These are phyloP conservation scores for Crithidia mellificae DNA, from an alignment of 208 protist species.

Conservation along the genomic window DNA sequence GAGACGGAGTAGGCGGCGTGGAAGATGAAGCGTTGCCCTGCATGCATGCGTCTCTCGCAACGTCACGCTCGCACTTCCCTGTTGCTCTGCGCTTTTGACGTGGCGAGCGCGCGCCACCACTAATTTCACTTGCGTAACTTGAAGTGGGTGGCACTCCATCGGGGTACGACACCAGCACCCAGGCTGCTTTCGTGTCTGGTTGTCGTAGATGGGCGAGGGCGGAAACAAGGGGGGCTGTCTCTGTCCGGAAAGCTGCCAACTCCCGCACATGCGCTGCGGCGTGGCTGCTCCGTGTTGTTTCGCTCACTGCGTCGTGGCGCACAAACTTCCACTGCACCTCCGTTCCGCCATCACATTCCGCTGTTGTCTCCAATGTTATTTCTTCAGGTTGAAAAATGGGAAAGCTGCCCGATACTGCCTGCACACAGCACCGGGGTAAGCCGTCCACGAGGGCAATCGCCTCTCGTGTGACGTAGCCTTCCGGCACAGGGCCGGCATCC, in stretches of 20 bases:
- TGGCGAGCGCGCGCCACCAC: neutral
- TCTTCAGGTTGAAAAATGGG: conserved; percentile 20
- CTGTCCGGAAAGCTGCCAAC: no score
- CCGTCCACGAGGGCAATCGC: conserved; percentile 36
- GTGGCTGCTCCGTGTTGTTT: no score
- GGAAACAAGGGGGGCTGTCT: no score
- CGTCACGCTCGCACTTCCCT: neutral
- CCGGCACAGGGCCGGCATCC: conserved; percentile 13
- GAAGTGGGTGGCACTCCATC: neutral
- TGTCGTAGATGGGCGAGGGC: neutral
- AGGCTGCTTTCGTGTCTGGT: neutral
- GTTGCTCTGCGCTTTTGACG: neutral
- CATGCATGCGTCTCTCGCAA: neutral
- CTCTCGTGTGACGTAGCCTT: conserved; percentile 15
- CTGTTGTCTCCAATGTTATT: neutral
- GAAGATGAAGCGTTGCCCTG: no score
- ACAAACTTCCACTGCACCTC: no score
- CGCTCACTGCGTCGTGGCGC: no score
- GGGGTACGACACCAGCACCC: neutral
- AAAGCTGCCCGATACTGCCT: conserved; percentile 23
- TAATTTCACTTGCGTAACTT: neutral
- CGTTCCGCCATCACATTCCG: no score
- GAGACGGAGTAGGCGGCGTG: neutral
- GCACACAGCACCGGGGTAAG: conserved; percentile 31
- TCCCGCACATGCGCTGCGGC: no score